These are phyloP conservation scores for Smittium mucronatum DNA, from an alignment of 371 early-diverging fungal genomes.

Conservation along the genomic window DNA sequence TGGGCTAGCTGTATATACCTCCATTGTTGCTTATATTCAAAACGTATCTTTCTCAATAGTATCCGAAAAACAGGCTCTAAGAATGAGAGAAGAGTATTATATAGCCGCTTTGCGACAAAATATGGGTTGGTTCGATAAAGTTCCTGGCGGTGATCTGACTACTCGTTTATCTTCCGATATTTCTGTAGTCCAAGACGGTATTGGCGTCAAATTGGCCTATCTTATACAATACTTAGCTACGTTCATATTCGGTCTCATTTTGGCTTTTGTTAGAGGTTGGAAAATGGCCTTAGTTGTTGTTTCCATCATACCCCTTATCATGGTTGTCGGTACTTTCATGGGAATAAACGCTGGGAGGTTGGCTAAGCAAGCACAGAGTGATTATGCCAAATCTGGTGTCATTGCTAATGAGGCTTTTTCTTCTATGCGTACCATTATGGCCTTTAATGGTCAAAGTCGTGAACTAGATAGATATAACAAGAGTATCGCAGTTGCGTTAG, in stretches of 20 bases:
- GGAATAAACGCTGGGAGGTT: conserved; percentile 32
- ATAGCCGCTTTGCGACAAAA: conserved; percentile 51
- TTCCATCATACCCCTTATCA: conserved; percentile 39
- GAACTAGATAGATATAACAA: conserved; percentile 39
- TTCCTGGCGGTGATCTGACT: conserved; percentile 44
- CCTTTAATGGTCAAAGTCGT: conserved; percentile 60
- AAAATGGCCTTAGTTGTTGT: conserved; percentile 50
- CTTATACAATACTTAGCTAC: conserved; percentile 39
- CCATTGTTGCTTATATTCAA: conserved; percentile 20
- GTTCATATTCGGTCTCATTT: conserved; percentile 50
- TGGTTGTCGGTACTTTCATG: conserved; percentile 32
- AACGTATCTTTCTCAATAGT: conserved; percentile 24
- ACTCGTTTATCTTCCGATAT: conserved; percentile 46
- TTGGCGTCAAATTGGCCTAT: conserved; percentile 49
- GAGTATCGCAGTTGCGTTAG: conserved; percentile 32
- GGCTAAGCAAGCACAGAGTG: conserved; percentile 21
- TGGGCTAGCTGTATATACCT: conserved; percentile 19
- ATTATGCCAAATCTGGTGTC: conserved; percentile 50
- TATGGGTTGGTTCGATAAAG: conserved; percentile 51
- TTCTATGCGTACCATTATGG: conserved; percentile 73
- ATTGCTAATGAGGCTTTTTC: conserved; percentile 62
- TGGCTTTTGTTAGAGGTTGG: conserved; percentile 53
- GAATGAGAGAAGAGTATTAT: conserved; percentile 39
- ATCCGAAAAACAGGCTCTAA: conserved; percentile 37
- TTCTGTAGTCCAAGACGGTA: conserved; percentile 41